Evolutionary conservation across 2,329 filamentous ascomycete species (phyloP).

Genomic region (Coleophoma cylindrospora): DNA sequence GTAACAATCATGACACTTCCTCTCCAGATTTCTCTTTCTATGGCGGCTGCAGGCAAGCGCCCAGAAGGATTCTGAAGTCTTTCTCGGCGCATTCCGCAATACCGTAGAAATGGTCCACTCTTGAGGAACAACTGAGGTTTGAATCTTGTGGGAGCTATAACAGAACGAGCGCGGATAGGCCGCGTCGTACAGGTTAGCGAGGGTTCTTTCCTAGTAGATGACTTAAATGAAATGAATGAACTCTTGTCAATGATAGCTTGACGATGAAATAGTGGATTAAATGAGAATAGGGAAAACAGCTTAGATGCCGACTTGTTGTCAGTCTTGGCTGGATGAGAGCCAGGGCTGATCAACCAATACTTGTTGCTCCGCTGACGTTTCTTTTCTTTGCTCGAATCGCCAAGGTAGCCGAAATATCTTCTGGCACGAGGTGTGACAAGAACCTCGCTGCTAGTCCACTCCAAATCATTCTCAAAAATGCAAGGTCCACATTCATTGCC

Average conservation of each 20-base stretch:
- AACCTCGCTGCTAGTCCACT: slow-evolving; percentile 1
- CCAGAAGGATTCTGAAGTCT: slow-evolving; percentile 31
- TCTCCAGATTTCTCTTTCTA: slow-evolving; percentile 81
- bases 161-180: slow-evolving; percentile 26
- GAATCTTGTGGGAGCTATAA: slow-evolving; percentile 59
- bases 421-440: slow-evolving; percentile 6
- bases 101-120: slow-evolving; percentile 85
- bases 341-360: slow-evolving; percentile 1
- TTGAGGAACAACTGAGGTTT: slow-evolving; percentile 80
- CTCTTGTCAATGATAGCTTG: neutral
- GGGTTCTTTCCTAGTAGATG: slow-evolving; percentile 13
- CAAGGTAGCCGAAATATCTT: slow-evolving; percentile 3
- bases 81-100: slow-evolving; percentile 75
- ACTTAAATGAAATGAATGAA: neutral
- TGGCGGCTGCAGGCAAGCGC: slow-evolving; percentile 25
- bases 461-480: slow-evolving; percentile 7
- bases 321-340: neutral
- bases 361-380: slow-evolving; percentile 4
- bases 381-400: slow-evolving; percentile 1
- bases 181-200: slow-evolving; percentile 29
- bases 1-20: slow-evolving; percentile 96
- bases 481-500: slow-evolving; percentile 10
- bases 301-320: neutral
- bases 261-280: neutral
- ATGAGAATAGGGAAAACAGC: too few relatives aligned